Evolutionary conservation across 2,329 filamentous ascomycete species (phyloP).

Genomic region (Domatiomyces globalis): DNA sequence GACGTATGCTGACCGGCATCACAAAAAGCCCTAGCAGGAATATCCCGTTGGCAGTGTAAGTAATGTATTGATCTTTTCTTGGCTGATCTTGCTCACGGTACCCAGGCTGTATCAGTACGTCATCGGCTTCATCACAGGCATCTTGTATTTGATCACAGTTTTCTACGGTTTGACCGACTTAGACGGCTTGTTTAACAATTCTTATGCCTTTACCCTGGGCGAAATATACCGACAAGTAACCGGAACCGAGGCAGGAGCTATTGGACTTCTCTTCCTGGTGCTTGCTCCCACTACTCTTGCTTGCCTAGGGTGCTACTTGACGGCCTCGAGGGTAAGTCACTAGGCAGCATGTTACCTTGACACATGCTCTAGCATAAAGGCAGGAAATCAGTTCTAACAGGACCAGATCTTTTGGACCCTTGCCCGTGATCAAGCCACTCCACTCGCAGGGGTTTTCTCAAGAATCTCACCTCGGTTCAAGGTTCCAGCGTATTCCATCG

Average conservation of each 20-base stretch:
- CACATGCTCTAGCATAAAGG: conserved; percentile 6
- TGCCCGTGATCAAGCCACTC: conserved; percentile 43
- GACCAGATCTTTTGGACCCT: conserved; percentile 47
- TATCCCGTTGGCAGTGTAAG: too few species aligned
- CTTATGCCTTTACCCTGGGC: conserved; percentile 44
- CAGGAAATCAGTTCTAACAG: conserved; percentile 1
- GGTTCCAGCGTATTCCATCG: conserved; percentile 43
- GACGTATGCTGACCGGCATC: too few species aligned
- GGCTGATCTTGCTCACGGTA: conserved; percentile 21
- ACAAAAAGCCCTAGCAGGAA: too few species aligned
- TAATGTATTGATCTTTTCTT: too few species aligned
- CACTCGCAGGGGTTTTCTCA: conserved; percentile 36
- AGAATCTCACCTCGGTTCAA: conserved; percentile 33
- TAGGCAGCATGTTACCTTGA: background rate
- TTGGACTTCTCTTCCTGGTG: conserved; percentile 40
- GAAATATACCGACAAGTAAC: conserved; percentile 52
- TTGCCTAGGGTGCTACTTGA: conserved; percentile 45
- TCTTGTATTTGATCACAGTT: conserved; percentile 37
- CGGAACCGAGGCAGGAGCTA: conserved; percentile 36
- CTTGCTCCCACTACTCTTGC: conserved; percentile 41
- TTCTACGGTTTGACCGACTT: conserved; percentile 41
- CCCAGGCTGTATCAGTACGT: conserved; percentile 38
- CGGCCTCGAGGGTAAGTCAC: conserved; percentile 14
- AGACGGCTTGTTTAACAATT: conserved; percentile 26
- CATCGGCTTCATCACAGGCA: conserved; percentile 34